Base-by-base conservation (phyloP, 192 early-diverging fungal species). In the Rhizophagus clarus region DNA sequence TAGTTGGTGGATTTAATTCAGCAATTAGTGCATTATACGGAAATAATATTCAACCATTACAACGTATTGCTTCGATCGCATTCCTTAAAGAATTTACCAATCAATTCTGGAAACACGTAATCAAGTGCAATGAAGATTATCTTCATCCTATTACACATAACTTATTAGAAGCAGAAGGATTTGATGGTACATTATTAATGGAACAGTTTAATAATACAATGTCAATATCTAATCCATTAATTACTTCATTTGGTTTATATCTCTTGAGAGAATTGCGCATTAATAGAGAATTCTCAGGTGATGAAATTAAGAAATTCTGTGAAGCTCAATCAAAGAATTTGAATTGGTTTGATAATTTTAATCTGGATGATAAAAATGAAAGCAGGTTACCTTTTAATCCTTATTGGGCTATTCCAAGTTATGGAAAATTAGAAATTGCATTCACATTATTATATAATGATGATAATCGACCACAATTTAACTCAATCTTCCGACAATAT, bases 311-410 rank as follows among this genome's bases (percentile, higher is more conserved):
- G 15, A 37, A 60, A 56, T 80, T 80, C 29, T 74, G 71, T 61
- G 22, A 47, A 28, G 42, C 20, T 17, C 72, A 80, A 28, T 28
- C 34, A n/a, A 34, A 45, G 7, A 34, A 28, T 24, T 17, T 74
- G 15, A 40, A 49, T 28, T 80, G 71, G 77, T 80, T 42, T 15
- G n/a, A 22, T 9, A 60, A 40, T 74, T 75, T 80, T 17, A 10
- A 24, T 2, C 37, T 49, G 51, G 51, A 71, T 60, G 24, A 47
- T 15, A 60, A 60, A 62, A 24, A 73, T 22, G 72, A 51, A 4
- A 56, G 34, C 22, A n/a, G 45, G 22, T 26, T 80, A 22, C 79
- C 79, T 47, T 80, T 80, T 47, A 80, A 80, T 75, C 79, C 79
- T 22, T 80, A 62, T 47, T 61, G 72, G 37, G n/a, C 31, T 8